Base-by-base conservation (phyloP, 768 basidiomycete species). In the Solioccasus polychromus region DNA sequence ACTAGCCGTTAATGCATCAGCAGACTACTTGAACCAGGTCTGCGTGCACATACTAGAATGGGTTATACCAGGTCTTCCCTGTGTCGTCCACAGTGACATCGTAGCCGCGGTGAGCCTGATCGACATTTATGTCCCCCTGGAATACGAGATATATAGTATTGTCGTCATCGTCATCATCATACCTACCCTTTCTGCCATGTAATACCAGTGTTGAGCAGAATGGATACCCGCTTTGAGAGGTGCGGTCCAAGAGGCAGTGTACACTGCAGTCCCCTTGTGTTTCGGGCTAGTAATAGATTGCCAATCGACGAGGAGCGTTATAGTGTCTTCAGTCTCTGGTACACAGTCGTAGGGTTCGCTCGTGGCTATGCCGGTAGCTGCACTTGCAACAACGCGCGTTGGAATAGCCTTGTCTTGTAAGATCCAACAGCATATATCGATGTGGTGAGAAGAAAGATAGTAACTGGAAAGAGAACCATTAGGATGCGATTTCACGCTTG, bases 221-320 rank as follows among this genome's bases (percentile, higher is more conserved):
- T 94, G 92, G 8, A 95, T 77, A n/a, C 92, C 92, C 18, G 88
- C 76, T 62, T 88, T 88, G 48, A 92, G 70, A 15, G 92, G 93
- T 1, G 93, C 92, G 1, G 92, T 93, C 92, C 92, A 96, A 41
- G 86, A 88, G 8, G 93, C 92, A 5, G 93, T 93, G 70, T 92
- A 96, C 1, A 95, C 88, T 2, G 81, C 92, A 1, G 88, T 92
- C 19, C 93, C 92, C 50, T 73, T 78, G 69, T 92, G 88, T 55
- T 72, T 83, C 14, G 78, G 65, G 67, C 86, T 89, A 52, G 74
- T 78, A 52, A 82, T 69, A 42, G 87, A 91, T 63, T 90, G 82
- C 93, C 93, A 96, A 63, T 95, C 93, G 22, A 94, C 92, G 44
- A 96, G 73, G 39, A 95, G 83, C 4, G 92, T 94, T 66, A 96